Percentiles rank a stretch among this genome's conserved stretches.
These are phyloP conservation scores for Solanum paucissectum DNA, from an alignment of 257 asterid genomes.

Conservation along the genomic window DNA sequence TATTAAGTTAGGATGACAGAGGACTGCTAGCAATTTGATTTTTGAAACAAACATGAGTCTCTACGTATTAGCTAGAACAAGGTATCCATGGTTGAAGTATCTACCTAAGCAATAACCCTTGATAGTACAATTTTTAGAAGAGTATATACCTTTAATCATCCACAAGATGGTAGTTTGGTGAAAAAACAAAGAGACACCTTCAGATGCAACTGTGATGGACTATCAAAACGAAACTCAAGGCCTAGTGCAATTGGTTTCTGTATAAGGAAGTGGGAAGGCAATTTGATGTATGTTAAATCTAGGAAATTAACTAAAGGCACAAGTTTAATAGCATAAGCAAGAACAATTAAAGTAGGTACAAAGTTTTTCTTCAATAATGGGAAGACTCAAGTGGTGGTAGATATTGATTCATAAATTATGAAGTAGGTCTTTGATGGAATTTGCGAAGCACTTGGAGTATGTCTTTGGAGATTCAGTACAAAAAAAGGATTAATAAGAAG, in stretches of 20 bases:
- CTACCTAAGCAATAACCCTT: neutral
- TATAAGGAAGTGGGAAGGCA: neutral
- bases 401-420: too few species aligned
- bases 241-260: neutral
- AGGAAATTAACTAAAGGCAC: neutral
- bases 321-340: neutral
- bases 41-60: neutral
- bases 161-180: neutral
- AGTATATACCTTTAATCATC: too few species aligned
- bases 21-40: neutral
- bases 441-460: neutral
- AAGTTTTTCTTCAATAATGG: neutral
- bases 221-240: neutral
- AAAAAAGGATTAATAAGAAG: neutral
- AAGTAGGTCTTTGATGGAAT: neutral
- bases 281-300: neutral
- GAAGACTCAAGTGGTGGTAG: neutral
- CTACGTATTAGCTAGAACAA: neutral
- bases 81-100: neutral
- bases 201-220: neutral
- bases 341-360: neutral
- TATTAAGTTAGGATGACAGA: neutral
- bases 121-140: neutral
- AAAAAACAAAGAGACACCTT: neutral
- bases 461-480: neutral